A percentile compares a stretch with the other conserved stretches of the same genome.
phyloP scores from a whole-genome alignment of 257 asterid species.

The Vinca minor region DNA sequence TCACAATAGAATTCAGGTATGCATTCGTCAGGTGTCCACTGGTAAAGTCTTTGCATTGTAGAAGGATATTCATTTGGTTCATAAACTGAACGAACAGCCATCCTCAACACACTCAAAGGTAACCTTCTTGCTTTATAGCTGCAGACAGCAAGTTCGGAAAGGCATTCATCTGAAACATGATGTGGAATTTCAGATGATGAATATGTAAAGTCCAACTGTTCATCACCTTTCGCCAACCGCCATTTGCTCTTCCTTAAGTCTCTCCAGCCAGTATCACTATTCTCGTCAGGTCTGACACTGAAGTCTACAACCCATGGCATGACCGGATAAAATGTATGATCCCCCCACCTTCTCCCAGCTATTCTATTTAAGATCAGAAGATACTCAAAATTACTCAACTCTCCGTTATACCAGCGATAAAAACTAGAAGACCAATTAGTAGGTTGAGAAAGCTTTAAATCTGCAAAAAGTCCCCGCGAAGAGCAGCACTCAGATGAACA shows the following conservation, averaged over 20 bases:
- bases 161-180: constrained; percentile 96
- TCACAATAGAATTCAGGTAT: constrained; percentile 94
- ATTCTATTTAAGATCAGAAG: constrained; percentile 69
- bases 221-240: constrained; percentile 98
- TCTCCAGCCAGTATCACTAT: constrained; percentile 70
- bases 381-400: constrained; percentile 84
- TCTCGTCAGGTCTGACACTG: constrained; percentile 65
- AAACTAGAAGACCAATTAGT: constrained; percentile 66
- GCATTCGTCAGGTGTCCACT: constrained; percentile 99
- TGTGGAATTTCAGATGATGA: constrained; percentile 92
- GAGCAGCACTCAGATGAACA: constrained; percentile 49
- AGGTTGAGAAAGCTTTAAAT: constrained; percentile 44
- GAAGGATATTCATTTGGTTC: constrained; percentile 99
- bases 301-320: constrained; percentile 97
- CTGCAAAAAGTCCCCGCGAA: constrained; percentile 54
- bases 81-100: constrained; percentile 95
- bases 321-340: constrained; percentile 68
- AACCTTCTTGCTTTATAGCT: constrained; percentile 95
- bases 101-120: constrained; percentile 69
- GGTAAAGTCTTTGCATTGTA: constrained; percentile 88
- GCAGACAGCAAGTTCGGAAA: constrained; percentile 97
- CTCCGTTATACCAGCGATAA: constrained; percentile 84
- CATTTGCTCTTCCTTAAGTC: constrained; percentile 93
- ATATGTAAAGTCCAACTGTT: constrained; percentile 95
- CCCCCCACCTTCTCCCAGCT: constrained; percentile 99